These are phyloP conservation scores for Colletotrichum sp. DNA, from an alignment of 2,329 filamentous ascomycete species.

Conservation along the genomic window DNA sequence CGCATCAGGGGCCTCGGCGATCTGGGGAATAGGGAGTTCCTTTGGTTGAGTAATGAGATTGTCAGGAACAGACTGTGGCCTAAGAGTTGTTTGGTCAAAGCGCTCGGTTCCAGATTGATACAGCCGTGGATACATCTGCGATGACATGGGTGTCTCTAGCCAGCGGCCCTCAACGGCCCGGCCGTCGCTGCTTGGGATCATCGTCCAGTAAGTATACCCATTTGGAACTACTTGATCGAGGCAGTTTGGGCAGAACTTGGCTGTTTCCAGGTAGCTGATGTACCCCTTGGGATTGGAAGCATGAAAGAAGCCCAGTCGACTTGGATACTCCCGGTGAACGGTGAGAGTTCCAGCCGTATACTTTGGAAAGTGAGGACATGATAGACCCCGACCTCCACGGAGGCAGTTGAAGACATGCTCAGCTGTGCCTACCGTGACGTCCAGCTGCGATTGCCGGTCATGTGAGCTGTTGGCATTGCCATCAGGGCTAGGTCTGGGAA, in stretches of 20 bases:
- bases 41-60: not conserved
- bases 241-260: not conserved
- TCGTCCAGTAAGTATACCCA: not conserved
- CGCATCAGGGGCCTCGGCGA: not conserved
- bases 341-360: not conserved
- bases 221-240: not conserved
- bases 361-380: not conserved
- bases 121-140: not conserved
- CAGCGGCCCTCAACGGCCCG: not conserved
- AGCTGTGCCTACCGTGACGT: not conserved
- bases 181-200: not conserved
- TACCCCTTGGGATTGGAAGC: not conserved
- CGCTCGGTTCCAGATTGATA: not conserved
- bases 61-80: not conserved
- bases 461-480: not conserved
- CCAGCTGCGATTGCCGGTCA: not conserved
- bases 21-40: not conserved
- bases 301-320: not conserved
- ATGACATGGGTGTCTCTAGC: not conserved
- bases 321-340: not conserved
- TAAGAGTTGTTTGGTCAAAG: not conserved
- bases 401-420: not conserved
- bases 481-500: not conserved
- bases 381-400: not conserved
- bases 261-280: not conserved